Evolutionary conservation across 768 basidiomycete species (phyloP).

Genomic region (Aureoboletus auriporus): DNA sequence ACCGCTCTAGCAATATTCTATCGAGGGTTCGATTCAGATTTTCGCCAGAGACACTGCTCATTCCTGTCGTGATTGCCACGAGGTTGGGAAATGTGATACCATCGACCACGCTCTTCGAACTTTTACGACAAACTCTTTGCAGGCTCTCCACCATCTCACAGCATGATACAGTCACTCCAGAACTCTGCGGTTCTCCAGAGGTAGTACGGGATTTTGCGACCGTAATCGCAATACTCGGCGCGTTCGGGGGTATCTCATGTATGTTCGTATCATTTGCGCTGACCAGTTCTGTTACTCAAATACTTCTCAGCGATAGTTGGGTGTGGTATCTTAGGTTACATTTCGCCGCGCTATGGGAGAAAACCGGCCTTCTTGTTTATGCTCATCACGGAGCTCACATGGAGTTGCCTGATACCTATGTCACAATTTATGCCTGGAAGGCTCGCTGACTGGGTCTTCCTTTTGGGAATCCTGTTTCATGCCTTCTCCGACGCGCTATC

Average conservation of each 20-base stretch:
- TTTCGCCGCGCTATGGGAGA: conserved; percentile 26
- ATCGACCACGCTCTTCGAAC: conserved; percentile 23
- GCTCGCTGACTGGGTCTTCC: conserved; percentile 15
- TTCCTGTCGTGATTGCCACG: conserved; percentile 24
- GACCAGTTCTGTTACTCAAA: neutral
- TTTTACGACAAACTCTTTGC: conserved; percentile 26
- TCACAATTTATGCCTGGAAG: conserved; percentile 15
- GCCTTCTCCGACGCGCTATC: conserved; percentile 7
- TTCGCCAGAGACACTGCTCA: conserved; percentile 20
- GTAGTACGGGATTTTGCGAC: conserved; percentile 22
- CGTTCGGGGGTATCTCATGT: conserved; percentile 20
- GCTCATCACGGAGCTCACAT: conserved; percentile 6
- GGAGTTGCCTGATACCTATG: conserved; percentile 11
- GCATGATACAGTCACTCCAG: conserved; percentile 5
- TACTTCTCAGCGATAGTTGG: conserved; percentile 11
- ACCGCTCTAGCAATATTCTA: neutral
- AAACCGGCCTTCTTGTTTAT: conserved; percentile 17
- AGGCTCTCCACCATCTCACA: conserved; percentile 19
- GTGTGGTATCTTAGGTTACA: conserved; percentile 20
- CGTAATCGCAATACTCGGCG: conserved; percentile 11
- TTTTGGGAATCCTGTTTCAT: conserved; percentile 15
- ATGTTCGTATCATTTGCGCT: neutral
- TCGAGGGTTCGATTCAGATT: neutral
- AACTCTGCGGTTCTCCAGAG: conserved; percentile 19
- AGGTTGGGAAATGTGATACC: conserved; percentile 20